Conservation (phyloP, 805 yeast species). For the Wickerhamiella australiensis region DNA sequence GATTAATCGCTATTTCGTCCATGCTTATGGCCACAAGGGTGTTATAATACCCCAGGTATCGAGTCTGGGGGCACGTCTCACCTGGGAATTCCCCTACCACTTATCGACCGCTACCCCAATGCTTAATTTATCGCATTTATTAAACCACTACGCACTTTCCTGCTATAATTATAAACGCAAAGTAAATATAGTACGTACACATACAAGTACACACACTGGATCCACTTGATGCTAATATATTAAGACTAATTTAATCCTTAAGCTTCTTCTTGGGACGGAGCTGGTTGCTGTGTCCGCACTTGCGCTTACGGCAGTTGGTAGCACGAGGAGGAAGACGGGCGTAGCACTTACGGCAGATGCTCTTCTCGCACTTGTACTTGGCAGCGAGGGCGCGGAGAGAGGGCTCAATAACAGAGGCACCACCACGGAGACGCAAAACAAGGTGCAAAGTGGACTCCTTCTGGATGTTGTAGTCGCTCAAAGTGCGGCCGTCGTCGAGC, state of each 20-base stretch:
- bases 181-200: background rate
- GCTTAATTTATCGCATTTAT: too few relatives aligned
- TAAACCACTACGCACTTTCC: background rate
- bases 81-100: too few relatives aligned
- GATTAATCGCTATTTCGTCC: too few relatives aligned
- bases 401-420: slow-evolving; percentile 87
- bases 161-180: background rate
- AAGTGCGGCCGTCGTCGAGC: slow-evolving; percentile 97
- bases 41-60: too few relatives aligned
- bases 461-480: slow-evolving; percentile 99
- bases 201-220: background rate
- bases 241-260: slow-evolving; percentile 48
- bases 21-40: too few relatives aligned
- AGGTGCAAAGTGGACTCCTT: slow-evolving; percentile 97
- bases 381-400: slow-evolving; percentile 98
- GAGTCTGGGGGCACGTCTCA: too few relatives aligned
- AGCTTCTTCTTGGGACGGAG: slow-evolving; percentile 99
- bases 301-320: slow-evolving; percentile 99
- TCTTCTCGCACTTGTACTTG: slow-evolving; percentile 98
- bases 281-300: slow-evolving; percentile 99
- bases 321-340: slow-evolving; percentile 99
- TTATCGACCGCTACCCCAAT: too few relatives aligned
- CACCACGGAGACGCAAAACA: slow-evolving; percentile 96
- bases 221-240: slow-evolving; percentile 3
- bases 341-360: slow-evolving; percentile 99